phyloP scores from a whole-genome alignment of 306 rosid species.

The Hippophae rhamnoides region DNA sequence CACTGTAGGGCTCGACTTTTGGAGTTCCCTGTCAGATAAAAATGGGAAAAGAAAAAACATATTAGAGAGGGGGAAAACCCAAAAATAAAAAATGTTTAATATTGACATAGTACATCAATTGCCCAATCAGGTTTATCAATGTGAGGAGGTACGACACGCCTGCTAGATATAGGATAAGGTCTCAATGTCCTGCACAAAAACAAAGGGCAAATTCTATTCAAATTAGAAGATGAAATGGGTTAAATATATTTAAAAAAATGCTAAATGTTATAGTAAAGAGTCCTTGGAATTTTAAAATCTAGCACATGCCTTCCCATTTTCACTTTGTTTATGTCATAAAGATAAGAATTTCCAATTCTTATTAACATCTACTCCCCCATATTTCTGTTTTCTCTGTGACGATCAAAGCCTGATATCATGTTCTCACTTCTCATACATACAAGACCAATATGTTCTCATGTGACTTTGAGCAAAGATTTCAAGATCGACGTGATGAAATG shows the following conservation, averaged over 20 bases:
- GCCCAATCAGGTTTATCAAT: slow-evolving; percentile 90
- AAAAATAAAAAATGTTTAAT: neutral
- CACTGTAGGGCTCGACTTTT: slow-evolving; percentile 71
- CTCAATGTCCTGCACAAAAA: slow-evolving; percentile 48
- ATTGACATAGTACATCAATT: slow-evolving; percentile 52
- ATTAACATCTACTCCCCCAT: too few relatives aligned
- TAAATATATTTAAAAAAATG: neutral
- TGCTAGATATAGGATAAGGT: slow-evolving; percentile 76
- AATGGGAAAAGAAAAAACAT: neutral
- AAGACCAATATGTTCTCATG: too few relatives aligned
- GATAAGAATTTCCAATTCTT: too few relatives aligned
- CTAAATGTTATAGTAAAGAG: slow-evolving; percentile 2
- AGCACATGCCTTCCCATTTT: too few relatives aligned
- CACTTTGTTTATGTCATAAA: too few relatives aligned
- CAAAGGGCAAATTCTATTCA: slow-evolving; percentile 15
- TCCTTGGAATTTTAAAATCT: neutral
- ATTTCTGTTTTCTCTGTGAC: too few relatives aligned
- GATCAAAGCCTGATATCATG: too few relatives aligned
- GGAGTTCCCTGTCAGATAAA: slow-evolving; percentile 56
- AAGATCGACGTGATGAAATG: too few relatives aligned
- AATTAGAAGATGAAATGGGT: neutral
- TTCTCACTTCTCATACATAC: too few relatives aligned
- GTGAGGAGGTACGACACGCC: slow-evolving; percentile 48
- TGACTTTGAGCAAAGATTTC: too few relatives aligned
- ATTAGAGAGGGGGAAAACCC: neutral